These are phyloP conservation scores for Auriculariales sp. DNA, from an alignment of 768 basidiomycete species.

Conservation along the genomic window DNA sequence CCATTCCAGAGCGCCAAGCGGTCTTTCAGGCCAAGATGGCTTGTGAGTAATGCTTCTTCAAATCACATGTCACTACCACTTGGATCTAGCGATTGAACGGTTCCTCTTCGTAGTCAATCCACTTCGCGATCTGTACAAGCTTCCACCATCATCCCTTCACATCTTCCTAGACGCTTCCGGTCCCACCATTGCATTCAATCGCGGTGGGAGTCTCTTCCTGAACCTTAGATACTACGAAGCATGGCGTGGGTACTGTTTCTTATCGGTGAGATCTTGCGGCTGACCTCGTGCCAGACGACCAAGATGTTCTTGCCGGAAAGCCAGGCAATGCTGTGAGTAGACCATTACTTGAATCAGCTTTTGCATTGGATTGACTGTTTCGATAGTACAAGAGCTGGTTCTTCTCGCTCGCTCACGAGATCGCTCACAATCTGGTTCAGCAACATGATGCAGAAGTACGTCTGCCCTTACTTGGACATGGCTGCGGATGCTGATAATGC, in stretches of 20 bases:
- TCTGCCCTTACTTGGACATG: constrained; percentile 10
- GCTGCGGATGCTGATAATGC: no score
- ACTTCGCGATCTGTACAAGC: constrained; percentile 54
- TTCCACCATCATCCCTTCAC: constrained; percentile 62
- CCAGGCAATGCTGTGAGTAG: constrained; percentile 58
- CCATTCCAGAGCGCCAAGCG: neutral
- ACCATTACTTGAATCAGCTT: constrained; percentile 34
- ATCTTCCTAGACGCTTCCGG: constrained; percentile 76
- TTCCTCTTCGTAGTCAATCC: constrained; percentile 59
- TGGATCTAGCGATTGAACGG: constrained; percentile 37
- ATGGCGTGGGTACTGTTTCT: constrained; percentile 56
- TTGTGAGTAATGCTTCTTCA: constrained; percentile 3
- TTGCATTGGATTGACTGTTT: neutral
- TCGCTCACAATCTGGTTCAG: constrained; percentile 80
- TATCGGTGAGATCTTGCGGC: neutral
- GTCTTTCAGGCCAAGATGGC: neutral
- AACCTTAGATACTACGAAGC: constrained; percentile 76
- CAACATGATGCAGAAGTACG: constrained; percentile 62
- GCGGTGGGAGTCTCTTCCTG: constrained; percentile 74
- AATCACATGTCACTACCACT: constrained; percentile 4
- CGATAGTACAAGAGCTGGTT: constrained; percentile 38
- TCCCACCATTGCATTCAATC: constrained; percentile 84
- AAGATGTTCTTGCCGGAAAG: constrained; percentile 39
- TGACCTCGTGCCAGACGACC: constrained; percentile 40
- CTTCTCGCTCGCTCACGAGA: constrained; percentile 84